These are phyloP conservation scores for Globomyces sp. DNA, from an alignment of 371 early-diverging fungal species.

Conservation along the genomic window DNA sequence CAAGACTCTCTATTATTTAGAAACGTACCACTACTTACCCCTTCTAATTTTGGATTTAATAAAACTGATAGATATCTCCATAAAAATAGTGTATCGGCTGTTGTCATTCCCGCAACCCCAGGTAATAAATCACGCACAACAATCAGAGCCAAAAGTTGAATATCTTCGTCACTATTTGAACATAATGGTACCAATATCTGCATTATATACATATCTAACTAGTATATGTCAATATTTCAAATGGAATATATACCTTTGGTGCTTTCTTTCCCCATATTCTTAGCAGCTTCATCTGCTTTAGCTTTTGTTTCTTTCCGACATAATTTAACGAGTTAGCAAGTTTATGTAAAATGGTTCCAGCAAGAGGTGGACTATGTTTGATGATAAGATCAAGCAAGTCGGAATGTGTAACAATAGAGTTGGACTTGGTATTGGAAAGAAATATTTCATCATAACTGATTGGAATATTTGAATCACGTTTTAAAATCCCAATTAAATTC, in stretches of 20 bases:
- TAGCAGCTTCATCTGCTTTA: conserved; percentile 43
- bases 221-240: too few relatives aligned
- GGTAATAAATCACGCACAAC: conserved; percentile 41
- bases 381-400: conserved; percentile 61
- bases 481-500: conserved; percentile 19
- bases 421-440: background rate
- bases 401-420: conserved; percentile 26
- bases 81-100: conserved; percentile 41
- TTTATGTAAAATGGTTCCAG: conserved; percentile 39
- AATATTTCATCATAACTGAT: conserved; percentile 31
- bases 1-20: conserved; percentile 21
- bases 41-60: conserved; percentile 30
- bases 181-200: conserved; percentile 45
- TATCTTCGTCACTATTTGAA: conserved; percentile 34
- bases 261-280: conserved; percentile 42
- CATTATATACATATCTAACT: conserved; percentile 46
- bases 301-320: conserved; percentile 30
- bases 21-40: conserved; percentile 28
- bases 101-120: conserved; percentile 26
- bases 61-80: conserved; percentile 42
- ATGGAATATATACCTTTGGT: conserved; percentile 24
- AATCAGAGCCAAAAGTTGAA: conserved; percentile 35
- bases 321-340: conserved; percentile 45
- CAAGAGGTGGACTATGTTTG: conserved; percentile 34
- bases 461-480: conserved; percentile 14